Base-by-base conservation (phyloP, 805 yeast species). In the Naumovozyma baii region DNA sequence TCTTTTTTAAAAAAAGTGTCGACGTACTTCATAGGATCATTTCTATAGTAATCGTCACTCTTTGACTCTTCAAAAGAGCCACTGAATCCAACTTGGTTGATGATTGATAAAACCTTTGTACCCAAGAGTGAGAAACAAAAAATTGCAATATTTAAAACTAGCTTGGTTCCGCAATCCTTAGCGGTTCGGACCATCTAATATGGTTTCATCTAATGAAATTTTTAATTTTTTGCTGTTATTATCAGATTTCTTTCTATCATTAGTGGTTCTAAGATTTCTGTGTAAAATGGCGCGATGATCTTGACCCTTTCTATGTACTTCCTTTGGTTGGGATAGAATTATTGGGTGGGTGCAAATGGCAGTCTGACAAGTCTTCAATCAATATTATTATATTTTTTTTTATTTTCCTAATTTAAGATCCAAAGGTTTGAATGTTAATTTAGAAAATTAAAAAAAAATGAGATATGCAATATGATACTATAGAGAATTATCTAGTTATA, bases 11-110 rank as follows among this genome's bases (percentile, higher is more conserved):
- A 53, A 61, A 44, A 41, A 73, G 70, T 73, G 92, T 80, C 94
- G 95, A 85, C 95, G 94, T 86, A 86, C 95, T 83, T 83, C 94
- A 83, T 86, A 84, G 95, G 95, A 87, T 86, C 96, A 86, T 86
- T 86, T 87, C 95, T 86, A 86, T 87, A 86, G 96, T 82, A 78
- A 78, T 84, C 95, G 94, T 83, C 95, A 83, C 92, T 83, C 90
- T 83, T 82, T 84, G 94, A 81, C 90, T 85, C 90, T 82, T 81
- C 85, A 77, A 79, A 86, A 79, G 90, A 86, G 95, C 94, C 94
- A 86, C 92, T 81, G 88, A 83, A 81, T 84, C 94, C 94, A 85
- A 83, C 95, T 84, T 86, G 95, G 94, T 83, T 83, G 94, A 85
- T 85, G 95, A 85, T 86, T 70, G 73, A 73, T 47, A 80, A 73